Percentiles rank a stretch among this genome's conserved stretches.
phyloP scores from a whole-genome alignment of 805 yeast species.

The Tanozyma kutaoensis region DNA sequence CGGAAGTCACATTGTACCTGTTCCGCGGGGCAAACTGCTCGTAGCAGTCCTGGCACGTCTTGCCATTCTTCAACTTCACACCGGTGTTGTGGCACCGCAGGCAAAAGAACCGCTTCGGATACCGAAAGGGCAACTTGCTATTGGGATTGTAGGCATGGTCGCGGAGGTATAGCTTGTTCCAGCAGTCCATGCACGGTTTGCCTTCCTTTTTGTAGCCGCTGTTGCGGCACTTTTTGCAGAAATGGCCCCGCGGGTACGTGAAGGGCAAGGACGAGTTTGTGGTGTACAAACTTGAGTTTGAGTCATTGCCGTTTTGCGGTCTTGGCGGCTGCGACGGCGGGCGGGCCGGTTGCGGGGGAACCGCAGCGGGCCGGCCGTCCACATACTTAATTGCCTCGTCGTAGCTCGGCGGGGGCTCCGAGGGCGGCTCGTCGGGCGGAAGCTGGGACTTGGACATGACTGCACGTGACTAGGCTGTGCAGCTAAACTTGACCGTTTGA shows the following conservation, averaged over 20 bases:
- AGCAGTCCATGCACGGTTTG: constrained; percentile 15
- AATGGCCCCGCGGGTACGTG: constrained; percentile 14
- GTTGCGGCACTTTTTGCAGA: constrained; percentile 20
- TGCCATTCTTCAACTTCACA: constrained; percentile 44
- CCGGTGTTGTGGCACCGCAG: constrained; percentile 69
- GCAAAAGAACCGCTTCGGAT: constrained; percentile 52
- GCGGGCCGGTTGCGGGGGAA: constrained; percentile 2
- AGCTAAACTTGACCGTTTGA: too few species aligned
- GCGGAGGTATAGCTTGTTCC: constrained; percentile 14
- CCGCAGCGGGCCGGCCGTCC: too few species aligned
- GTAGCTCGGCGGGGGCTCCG: too few species aligned
- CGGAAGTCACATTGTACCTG: constrained; percentile 2
- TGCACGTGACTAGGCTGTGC: too few species aligned
- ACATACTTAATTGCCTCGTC: too few species aligned
- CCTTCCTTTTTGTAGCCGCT: constrained; percentile 18
- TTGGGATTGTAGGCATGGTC: constrained; percentile 31
- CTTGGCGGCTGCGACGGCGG: constrained; percentile 3
- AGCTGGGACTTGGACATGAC: too few species aligned
- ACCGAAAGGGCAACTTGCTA: constrained; percentile 45
- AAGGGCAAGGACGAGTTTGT: constrained; percentile 13
- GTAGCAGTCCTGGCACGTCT: constrained; percentile 62
- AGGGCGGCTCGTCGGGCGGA: too few species aligned
- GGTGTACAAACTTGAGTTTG: too few species aligned
- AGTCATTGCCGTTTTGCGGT: too few species aligned
- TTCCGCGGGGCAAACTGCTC: constrained; percentile 39